phyloP scores from a whole-genome alignment of 2,329 filamentous ascomycete species.

The Albifimbria verrucaria region DNA sequence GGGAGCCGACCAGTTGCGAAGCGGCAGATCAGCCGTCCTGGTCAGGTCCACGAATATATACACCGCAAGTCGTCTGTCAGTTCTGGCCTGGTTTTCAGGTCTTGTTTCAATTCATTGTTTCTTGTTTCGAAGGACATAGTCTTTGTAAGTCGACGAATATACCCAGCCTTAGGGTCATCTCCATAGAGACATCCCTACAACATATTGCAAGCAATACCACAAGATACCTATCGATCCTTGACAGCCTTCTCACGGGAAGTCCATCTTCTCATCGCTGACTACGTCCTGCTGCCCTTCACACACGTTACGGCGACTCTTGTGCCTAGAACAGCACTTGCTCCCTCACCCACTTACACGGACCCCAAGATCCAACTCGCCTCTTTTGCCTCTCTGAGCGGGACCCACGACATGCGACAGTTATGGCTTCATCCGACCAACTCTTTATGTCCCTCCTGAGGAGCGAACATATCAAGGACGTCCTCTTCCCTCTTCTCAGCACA shows the following conservation, averaged over 20 bases:
- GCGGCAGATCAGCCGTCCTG: not conserved
- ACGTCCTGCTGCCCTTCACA: not conserved
- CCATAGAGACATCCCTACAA: no score
- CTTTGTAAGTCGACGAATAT: not conserved
- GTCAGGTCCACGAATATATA: conserved; percentile 1
- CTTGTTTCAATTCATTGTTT: conserved; percentile 1
- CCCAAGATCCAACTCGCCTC: not conserved
- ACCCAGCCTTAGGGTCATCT: not conserved
- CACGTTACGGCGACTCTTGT: no score
- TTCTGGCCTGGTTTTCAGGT: conserved; percentile 2
- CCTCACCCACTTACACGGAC: not conserved
- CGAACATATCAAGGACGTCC: conserved; percentile 44
- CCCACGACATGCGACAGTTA: conserved; percentile 47
- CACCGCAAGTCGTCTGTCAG: not conserved
- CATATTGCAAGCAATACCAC: no score
- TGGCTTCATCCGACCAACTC: conserved; percentile 45
- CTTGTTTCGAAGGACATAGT: not conserved
- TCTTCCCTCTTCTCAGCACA: conserved; percentile 48
- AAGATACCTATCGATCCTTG: no score
- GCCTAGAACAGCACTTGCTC: conserved; percentile 5
- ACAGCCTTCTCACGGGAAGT: no score
- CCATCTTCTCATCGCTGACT: no score
- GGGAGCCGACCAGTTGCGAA: not conserved
- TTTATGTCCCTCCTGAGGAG: conserved; percentile 57
- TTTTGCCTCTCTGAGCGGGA: not conserved